Evolutionary conservation across 805 yeast genomes (phyloP).

Genomic region (Ogataea haglerorum): DNA sequence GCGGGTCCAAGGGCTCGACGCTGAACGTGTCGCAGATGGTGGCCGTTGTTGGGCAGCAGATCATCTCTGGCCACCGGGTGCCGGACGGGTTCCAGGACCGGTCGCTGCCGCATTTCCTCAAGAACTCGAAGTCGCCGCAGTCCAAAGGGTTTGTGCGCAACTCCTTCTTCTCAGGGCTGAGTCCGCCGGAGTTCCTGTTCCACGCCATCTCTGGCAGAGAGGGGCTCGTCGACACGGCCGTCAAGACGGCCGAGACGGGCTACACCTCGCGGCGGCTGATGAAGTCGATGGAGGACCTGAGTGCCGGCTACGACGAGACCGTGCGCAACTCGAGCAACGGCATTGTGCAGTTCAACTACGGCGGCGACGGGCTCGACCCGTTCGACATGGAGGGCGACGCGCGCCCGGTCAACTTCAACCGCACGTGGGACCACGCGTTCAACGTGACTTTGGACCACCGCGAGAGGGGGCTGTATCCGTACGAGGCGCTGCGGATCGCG

Average conservation of each 20-base stretch:
- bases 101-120: conserved; percentile 93
- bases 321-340: conserved; percentile 95
- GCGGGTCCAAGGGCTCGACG: conserved; percentile 98
- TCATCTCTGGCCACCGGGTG: conserved; percentile 97
- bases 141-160: conserved; percentile 97
- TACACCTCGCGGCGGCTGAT: conserved; percentile 96
- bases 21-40: conserved; percentile 99
- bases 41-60: conserved; percentile 99
- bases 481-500: conserved; percentile 54
- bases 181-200: conserved; percentile 96
- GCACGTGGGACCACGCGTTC: conserved; percentile 92
- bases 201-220: conserved; percentile 99
- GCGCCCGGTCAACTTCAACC: conserved; percentile 84
- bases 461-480: conserved; percentile 64
- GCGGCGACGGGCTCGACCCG: conserved; percentile 98
- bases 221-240: conserved; percentile 99
- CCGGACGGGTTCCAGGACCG: conserved; percentile 99
- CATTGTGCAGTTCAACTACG: conserved; percentile 95
- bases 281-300: conserved; percentile 96
- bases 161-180: conserved; percentile 88
- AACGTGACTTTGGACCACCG: conserved; percentile 61
- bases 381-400: conserved; percentile 99
- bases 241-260: conserved; percentile 98
- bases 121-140: conserved; percentile 94
- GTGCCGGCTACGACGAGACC: conserved; percentile 88